Evolutionary conservation across 257 asterid genomes (phyloP).

Genomic region (Nemophila menziesii): DNA sequence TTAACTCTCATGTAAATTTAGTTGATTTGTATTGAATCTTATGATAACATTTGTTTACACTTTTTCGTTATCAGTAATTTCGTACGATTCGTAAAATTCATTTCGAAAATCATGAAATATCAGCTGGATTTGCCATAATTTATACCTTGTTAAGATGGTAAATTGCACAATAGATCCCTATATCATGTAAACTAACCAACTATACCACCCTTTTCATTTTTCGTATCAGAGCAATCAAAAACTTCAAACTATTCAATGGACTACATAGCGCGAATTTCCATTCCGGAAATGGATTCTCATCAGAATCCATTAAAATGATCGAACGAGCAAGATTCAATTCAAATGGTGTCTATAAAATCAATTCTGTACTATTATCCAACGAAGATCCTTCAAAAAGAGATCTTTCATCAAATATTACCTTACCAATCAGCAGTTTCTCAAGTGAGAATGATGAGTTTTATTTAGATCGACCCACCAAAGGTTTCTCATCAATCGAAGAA

Average conservation of each 20-base stretch:
- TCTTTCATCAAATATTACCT: conserved; percentile 55
- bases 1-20: neutral
- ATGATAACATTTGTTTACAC: neutral
- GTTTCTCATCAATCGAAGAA: conserved; percentile 64
- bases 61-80: neutral
- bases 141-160: too few relatives aligned
- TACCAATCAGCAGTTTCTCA: conserved; percentile 43
- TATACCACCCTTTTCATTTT: conserved; percentile 10
- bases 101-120: too few relatives aligned
- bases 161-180: neutral
- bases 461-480: conserved; percentile 63
- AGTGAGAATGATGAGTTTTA: conserved; percentile 49
- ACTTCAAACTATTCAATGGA: conserved; percentile 41
- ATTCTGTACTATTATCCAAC: conserved; percentile 35
- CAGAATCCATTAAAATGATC: conserved; percentile 23
- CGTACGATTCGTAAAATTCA: neutral
- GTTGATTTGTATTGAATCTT: neutral
- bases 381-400: conserved; percentile 51
- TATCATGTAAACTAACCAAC: conserved; percentile 2
- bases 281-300: conserved; percentile 22
- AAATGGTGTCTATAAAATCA: conserved; percentile 28
- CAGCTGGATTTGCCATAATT: neutral
- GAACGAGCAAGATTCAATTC: conserved; percentile 29
- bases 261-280: conserved; percentile 25
- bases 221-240: conserved; percentile 20